Base-by-base conservation (phyloP, 2,329 filamentous ascomycete species). In the Ophiostoma ulmi region DNA sequence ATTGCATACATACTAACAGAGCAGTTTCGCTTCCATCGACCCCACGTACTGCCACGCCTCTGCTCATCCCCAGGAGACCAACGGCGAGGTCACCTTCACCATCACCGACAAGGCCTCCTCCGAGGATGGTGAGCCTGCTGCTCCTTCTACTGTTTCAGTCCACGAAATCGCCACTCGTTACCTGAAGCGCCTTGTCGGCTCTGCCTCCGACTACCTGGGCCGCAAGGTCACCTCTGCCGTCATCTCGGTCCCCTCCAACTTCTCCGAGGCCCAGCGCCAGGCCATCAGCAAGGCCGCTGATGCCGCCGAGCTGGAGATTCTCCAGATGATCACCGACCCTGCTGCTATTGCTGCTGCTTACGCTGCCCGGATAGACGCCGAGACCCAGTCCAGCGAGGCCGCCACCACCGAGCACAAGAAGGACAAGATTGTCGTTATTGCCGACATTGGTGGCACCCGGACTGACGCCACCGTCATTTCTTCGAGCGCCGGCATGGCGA, bases 401-500 rank as follows among this genome's bases (percentile, higher is more conserved):
- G 88, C 91, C 74, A 88, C 90, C n/a, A 91, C 93, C 75, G 87
- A 88, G 58, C 84, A 88, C 75, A 80, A 91, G 68, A 83, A 89
- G 75, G 95, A 99, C 85, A 97, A 97, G 87, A 88, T 91, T 73
- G 83, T 97, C 70, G 90, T 98, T 5, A 93, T 99, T 31, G 93
- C 92, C 72, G 95, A 99, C 77, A 85, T 99, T 66, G 95, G 95
- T 77, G 94, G 93, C 75, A 97, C 92, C 69, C 90, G 94, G 76
- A 96, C 93, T 36, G 95, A 99, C 79, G 91, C 97, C 71, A 88
- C 94, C 63, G 91, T 99, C 68, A 84, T 99, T 74, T 92, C 94
- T 74, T 97, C 92, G 77, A 89, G 94, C 80, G 93, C 93, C 73
- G 95, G 95, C 78, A 94, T 98, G 84, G 98, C 98, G 86, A 97